phyloP scores from a whole-genome alignment of 345 rosid species.

The Gossypium thurberi region DNA sequence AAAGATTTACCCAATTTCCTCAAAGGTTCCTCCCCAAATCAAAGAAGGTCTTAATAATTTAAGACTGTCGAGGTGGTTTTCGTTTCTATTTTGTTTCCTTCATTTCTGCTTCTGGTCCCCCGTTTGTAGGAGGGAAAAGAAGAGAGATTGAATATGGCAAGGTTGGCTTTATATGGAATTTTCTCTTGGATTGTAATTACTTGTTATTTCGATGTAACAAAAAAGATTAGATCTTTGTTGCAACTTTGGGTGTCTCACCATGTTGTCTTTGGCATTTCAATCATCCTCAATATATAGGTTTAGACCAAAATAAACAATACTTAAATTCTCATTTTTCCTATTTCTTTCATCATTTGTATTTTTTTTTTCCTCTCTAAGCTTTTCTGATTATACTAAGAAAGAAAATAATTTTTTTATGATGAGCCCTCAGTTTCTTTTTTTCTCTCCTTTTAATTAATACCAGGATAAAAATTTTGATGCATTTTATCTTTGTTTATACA shows the following conservation, averaged over 20 bases:
- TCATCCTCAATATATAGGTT: conserved; percentile 82
- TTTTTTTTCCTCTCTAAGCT: neutral
- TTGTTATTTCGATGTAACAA: conserved; percentile 53
- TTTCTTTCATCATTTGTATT: neutral
- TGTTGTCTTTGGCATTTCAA: conserved; percentile 47
- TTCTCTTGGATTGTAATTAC: conserved; percentile 68
- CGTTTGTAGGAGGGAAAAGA: conserved; percentile 11
- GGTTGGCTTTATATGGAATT: conserved; percentile 50
- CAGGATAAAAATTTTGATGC: neutral
- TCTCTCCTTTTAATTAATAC: neutral
- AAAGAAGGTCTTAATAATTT: neutral
- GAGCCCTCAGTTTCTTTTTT: neutral
- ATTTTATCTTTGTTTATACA: neutral
- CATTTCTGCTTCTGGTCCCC: conserved; percentile 7
- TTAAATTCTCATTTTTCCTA: conserved; percentile 3
- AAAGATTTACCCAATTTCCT: neutral
- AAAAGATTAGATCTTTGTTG: conserved; percentile 51
- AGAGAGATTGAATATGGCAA: conserved; percentile 51
- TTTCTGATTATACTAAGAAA: neutral
- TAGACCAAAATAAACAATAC: conserved; percentile 1
- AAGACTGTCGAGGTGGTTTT: neutral
- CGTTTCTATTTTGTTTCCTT: neutral
- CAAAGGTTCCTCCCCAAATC: neutral
- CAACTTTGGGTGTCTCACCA: conserved; percentile 61
- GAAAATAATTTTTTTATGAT: neutral